These are phyloP conservation scores for Hydnum rufescens DNA, from an alignment of 768 basidiomycete genomes.

Conservation along the genomic window DNA sequence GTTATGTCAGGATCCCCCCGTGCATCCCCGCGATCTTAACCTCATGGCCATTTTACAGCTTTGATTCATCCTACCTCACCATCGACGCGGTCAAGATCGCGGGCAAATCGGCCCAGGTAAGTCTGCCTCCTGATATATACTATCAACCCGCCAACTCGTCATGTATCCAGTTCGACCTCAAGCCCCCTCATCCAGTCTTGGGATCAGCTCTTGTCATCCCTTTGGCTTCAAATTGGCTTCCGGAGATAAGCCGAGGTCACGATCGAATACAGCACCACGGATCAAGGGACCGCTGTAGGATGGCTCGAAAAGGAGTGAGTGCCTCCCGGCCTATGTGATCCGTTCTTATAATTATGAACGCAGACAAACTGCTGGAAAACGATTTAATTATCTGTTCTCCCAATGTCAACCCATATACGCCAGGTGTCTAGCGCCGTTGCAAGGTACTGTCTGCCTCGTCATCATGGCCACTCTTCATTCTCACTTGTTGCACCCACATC, in stretches of 20 bases:
- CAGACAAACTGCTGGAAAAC: conserved; percentile 67
- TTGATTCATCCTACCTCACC: conserved; percentile 57
- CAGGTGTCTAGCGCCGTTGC: conserved; percentile 54
- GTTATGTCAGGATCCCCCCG: conserved; percentile 30
- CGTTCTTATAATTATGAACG: conserved; percentile 8
- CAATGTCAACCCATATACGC: conserved; percentile 88
- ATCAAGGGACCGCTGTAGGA: conserved; percentile 56
- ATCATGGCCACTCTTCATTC: conserved; percentile 58
- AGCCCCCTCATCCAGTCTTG: conserved; percentile 44
- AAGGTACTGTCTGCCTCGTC: conserved; percentile 27
- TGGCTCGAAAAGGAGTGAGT: conserved; percentile 67
- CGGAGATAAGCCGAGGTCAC: conserved; percentile 28
- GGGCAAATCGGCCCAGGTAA: conserved; percentile 28
- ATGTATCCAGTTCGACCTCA: conserved; percentile 30
- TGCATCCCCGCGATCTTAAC: conserved; percentile 4
- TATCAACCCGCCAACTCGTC: background rate
- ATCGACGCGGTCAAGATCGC: conserved; percentile 35
- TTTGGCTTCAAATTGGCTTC: conserved; percentile 21
- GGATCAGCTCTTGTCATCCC: conserved; percentile 53
- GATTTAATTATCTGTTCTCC: conserved; percentile 73
- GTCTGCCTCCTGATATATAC: conserved; percentile 11
- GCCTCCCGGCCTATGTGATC: background rate
- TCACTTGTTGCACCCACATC: conserved; percentile 38
- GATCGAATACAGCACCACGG: conserved; percentile 53
- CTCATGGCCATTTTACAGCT: too few species aligned